Evolutionary conservation across 2,329 filamentous ascomycete genomes (phyloP), one percentile per base, ranked within the genome.

Genomic region (Elsinoe ampelina): DNA sequence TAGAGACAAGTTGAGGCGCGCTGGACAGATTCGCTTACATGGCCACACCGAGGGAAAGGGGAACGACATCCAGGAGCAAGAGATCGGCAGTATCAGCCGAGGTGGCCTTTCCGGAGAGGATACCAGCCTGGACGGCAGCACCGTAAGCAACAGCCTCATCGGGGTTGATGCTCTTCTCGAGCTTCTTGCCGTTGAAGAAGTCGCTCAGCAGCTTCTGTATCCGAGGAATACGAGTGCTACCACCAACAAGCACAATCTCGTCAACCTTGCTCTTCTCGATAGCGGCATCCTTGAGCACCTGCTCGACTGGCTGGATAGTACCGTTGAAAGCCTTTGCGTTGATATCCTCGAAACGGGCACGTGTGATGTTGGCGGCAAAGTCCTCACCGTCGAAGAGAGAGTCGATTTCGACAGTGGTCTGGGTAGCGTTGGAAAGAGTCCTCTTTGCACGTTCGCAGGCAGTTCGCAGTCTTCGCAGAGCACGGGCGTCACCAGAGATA

Each of bases 161-260:
- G 69, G 93, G 93, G 84, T 98, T 98, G 81, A 97, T 97, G 81
- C 88, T 93, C 79, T 96, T 97, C 84, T 97, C 92, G 65, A 96
- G 89, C 87, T 98, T 96, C 89, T 98, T 98, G 77, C 91, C 91
- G 74, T 95, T 88, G 80, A 98, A 98, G 84, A 91, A 96, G 77
- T 98, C 93, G 79, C 86, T 91, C 65, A 98, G 85, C 65, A 98
- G 87, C 84, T 97, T 97, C 86, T 98, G 93, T 75, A 98, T 95
- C 74, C 86, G 85, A 71, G 93, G 93, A 68, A 98, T 98, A 89
- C 93, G 93, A 70, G 93, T 98, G 63, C 91, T 96, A 68, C 93
- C 93, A 84, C 93, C 93, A 71, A 98, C 93, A 70, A 98, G 87
- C 68, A 98, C 93, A 65, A 98, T 95, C 82, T 98, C 93, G 72